A percentile compares a stretch with the other conserved stretches of the same genome.
Conservation (phyloP, 192 early-diverging fungal genomes). For the Coemansia sp. region DNA sequence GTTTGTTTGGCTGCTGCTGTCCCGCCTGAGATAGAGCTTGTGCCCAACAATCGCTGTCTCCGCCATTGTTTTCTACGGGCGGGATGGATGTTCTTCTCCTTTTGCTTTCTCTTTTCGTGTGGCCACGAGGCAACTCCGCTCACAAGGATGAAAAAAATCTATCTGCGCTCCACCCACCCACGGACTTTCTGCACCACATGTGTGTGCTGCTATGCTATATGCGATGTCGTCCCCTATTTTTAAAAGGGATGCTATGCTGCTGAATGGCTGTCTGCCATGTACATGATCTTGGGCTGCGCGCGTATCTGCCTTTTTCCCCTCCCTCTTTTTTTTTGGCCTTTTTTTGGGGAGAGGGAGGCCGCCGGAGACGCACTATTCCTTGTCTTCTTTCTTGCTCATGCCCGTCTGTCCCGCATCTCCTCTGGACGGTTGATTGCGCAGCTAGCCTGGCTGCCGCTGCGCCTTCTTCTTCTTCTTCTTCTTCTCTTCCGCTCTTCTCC, state of each 20-base stretch:
- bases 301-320: constrained; percentile 1
- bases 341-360: not conserved
- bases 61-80: constrained; percentile 5
- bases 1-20: not conserved
- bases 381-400: not conserved
- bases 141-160: not conserved
- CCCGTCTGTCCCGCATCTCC: constrained; percentile 5
- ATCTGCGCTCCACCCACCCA: not conserved
- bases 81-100: not conserved
- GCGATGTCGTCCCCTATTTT: not conserved
- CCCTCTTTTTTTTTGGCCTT: not conserved
- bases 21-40: constrained; percentile 10
- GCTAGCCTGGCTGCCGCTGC: constrained; percentile 1
- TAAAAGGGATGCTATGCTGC: not conserved
- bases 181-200: not conserved
- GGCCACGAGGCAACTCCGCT: not conserved
- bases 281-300: constrained; percentile 11
- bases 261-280: not conserved
- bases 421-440: constrained; percentile 7
- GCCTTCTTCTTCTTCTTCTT: too few relatives aligned
- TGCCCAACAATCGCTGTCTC: constrained; percentile 3
- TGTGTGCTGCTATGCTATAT: not conserved
- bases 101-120: not conserved
- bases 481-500: too few relatives aligned
- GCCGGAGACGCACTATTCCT: not conserved